A percentile compares a stretch with the other conserved stretches of the same genome.
phyloP scores from a whole-genome alignment of 306 rosid genomes.

The Begonia fuchsioides region DNA sequence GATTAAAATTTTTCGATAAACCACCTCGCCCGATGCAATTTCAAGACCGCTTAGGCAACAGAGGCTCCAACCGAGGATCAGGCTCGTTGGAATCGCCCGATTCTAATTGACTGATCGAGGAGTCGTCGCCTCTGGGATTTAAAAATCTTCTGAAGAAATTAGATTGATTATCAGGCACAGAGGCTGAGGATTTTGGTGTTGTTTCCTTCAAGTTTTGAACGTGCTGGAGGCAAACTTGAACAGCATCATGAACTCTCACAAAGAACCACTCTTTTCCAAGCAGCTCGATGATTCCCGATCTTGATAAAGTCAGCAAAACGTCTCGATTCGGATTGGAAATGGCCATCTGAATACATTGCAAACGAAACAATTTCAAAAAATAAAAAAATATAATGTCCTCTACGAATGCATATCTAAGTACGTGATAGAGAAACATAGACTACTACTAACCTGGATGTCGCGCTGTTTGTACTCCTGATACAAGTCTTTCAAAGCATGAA shows the following conservation, averaged over 20 bases:
- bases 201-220: slow-evolving; percentile 39
- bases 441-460: slow-evolving; percentile 55
- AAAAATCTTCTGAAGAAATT: slow-evolving; percentile 26
- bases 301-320: slow-evolving; percentile 64
- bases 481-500: slow-evolving; percentile 82
- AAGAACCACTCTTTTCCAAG: slow-evolving; percentile 92
- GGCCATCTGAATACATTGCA: slow-evolving; percentile 43
- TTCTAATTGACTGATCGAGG: slow-evolving; percentile 35
- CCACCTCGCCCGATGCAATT: background rate
- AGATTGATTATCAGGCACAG: slow-evolving; percentile 22
- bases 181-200: slow-evolving; percentile 9
- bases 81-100: slow-evolving; percentile 29
- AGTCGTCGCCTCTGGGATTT: slow-evolving; percentile 34
- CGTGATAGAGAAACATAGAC: background rate
- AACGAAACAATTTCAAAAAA: slow-evolving; percentile 4
- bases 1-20: too few species aligned
- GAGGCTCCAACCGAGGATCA: slow-evolving; percentile 56
- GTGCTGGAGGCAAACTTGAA: slow-evolving; percentile 88
- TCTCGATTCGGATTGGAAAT: slow-evolving; percentile 82
- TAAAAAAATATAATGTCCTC: background rate
- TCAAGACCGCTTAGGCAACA: slow-evolving; percentile 40
- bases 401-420: too few species aligned
- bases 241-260: slow-evolving; percentile 97
- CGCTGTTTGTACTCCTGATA: slow-evolving; percentile 81
- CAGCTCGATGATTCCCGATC: slow-evolving; percentile 60